These are phyloP conservation scores for Rhynchosporium graminicola DNA, from an alignment of 2,329 filamentous ascomycete species.

Conservation along the genomic window DNA sequence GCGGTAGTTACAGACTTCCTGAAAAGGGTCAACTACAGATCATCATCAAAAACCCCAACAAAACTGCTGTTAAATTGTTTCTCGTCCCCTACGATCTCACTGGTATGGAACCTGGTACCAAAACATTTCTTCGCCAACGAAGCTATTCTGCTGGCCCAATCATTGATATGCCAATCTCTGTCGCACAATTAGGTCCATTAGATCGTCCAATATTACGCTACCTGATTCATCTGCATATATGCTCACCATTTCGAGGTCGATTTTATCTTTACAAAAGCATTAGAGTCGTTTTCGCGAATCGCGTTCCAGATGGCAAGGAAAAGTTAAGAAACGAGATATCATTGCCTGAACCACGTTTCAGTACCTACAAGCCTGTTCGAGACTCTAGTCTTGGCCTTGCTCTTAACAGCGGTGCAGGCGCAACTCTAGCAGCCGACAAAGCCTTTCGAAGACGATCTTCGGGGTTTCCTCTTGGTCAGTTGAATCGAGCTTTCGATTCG, in stretches of 20 bases:
- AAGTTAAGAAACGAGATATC: slow-evolving; percentile 88
- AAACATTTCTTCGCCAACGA: slow-evolving; percentile 93
- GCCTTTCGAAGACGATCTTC: slow-evolving; percentile 59
- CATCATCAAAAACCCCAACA: slow-evolving; percentile 97
- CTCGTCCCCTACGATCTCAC: slow-evolving; percentile 88
- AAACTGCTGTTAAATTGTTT: slow-evolving; percentile 95
- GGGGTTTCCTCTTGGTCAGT: slow-evolving; percentile 45
- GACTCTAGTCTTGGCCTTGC: slow-evolving; percentile 32
- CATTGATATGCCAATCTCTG: slow-evolving; percentile 55
- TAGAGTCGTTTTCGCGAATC: slow-evolving; percentile 93
- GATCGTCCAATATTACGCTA: slow-evolving; percentile 80
- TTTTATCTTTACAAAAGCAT: slow-evolving; percentile 92
- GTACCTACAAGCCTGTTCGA: slow-evolving; percentile 67
- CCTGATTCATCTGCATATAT: slow-evolving; percentile 90
- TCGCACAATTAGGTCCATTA: slow-evolving; percentile 46
- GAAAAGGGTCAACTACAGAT: slow-evolving; percentile 94
- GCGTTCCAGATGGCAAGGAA: slow-evolving; percentile 93
- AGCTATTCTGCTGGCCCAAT: slow-evolving; percentile 88
- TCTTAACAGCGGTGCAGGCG: slow-evolving; percentile 45
- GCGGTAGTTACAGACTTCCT: slow-evolving; percentile 91
- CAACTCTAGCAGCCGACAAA: slow-evolving; percentile 59
- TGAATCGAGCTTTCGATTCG: slow-evolving; percentile 32
- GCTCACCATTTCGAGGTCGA: slow-evolving; percentile 77
- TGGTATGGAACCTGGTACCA: slow-evolving; percentile 91
- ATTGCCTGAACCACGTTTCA: slow-evolving; percentile 83